Base-by-base conservation (phyloP, 768 basidiomycete genomes). In the Phlebiopsis flavidoalba region DNA sequence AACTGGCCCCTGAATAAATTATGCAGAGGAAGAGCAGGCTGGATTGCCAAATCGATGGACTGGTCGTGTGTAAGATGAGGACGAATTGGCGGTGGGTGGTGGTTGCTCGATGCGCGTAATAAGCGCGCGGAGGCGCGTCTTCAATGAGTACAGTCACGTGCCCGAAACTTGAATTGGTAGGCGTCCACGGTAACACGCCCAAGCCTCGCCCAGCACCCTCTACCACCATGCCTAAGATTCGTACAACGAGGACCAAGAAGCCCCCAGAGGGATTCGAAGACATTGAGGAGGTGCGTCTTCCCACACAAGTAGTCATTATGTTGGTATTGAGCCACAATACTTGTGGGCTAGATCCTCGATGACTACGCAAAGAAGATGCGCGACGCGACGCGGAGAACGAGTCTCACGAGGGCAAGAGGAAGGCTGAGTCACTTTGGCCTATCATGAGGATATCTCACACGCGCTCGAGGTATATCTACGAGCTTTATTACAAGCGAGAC, bases 351-450 rank as follows among this genome's bases (percentile, higher is more conserved):
- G 90, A 88, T 98, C 67, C 88, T 98, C 65, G 97, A 98, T 66
- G 97, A 98, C 76, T 99, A 98, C 73, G 91, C 93, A 48, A 93
- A 94, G 79, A 98, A 97, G 79, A 99, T 99, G 97, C 81, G 97
- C 58, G 26, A n/a, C n/a, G n/a, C n/a, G 97, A 99, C 74, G 97
- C 92, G 1, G 97, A 99, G 80, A 97, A 95, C 70, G 97, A 99
- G 76, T 87, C 89, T 1, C 97, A 99, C 72, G 97, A 99, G 73
- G 97, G 97, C 64, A 98, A 99, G 74, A 92, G 95, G 72, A 94
- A 91, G 75, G 84, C 88, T 24, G 93, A 95, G 76, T 90, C 90
- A 5, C 74, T 94, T 43, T 95, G 97, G 96, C 94, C 96, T 47
- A 97, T 99, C 63, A 98, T 98, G 95, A 87, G 94, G 37, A 94